Evolutionary conservation across 2,329 filamentous ascomycete species (phyloP), one percentile per base, ranked within the genome.

Genomic region (Aschersonia sp.): DNA sequence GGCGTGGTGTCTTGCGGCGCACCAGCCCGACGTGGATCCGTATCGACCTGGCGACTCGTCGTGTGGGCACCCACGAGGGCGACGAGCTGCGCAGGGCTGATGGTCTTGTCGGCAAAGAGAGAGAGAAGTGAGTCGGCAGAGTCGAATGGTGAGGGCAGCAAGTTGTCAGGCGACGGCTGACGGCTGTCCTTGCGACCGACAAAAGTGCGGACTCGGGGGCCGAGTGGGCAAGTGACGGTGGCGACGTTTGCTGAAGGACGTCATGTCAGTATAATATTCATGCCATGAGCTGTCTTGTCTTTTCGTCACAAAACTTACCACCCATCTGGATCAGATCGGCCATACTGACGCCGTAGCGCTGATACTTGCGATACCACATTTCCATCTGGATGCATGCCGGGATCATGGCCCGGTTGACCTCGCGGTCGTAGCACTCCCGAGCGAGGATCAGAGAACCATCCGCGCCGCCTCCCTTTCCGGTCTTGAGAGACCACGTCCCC

Each of bases 321-420:
- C 67, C 70, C 52, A 75, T 69, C 55, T 77, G 73, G 30, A 75
- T 67, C 12, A 78, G 60, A 53, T 78, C 75, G 28, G 73, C 74
- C 53, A 72, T 70, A 9, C 65, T 61, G 40, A 77, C 64, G 20
- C 56, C 54, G 46, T 59, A 64, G 32, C 52, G 50, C 42, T 64
- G 61, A 53, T 67, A 71, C 50, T 69, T 65, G 31, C 55, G 47
- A 46, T 64, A 65, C 54, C 71, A 66, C 9, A 45, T 50, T 10
- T 60, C 54, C 40, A 70, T 64, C 28, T 65, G 57, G 3, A 45
- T 48, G 45, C 69, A 66, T 32, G 71, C 69, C 5, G 59, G 60
- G 46, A 65, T 58, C 4, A 78, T 59, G 2, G 71, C 73, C 29
- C 62, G 63, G 57, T 78, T 72, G n/a, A 66, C 65, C 1, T 50